Evolutionary conservation across 805 yeast species (phyloP).

Genomic region (Ogataea trehalophila): DNA sequence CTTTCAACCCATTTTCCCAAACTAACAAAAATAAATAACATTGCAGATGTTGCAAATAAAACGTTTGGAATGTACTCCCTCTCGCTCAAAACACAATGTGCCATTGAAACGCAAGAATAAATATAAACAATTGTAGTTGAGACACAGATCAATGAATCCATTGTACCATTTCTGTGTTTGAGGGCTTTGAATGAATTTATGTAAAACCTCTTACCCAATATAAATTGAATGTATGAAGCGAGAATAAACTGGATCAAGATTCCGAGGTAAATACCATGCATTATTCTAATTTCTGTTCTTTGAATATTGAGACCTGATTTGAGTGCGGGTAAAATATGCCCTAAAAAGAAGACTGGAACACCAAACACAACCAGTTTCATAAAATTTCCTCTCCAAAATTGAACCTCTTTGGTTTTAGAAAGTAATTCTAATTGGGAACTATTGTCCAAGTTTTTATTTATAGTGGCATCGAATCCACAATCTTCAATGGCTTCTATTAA

Average conservation of each 20-base stretch:
- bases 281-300: constrained; percentile 15
- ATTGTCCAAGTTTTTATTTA: constrained; percentile 48
- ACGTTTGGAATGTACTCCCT: constrained; percentile 53
- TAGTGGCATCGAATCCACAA: constrained; percentile 48
- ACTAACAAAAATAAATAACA: constrained; percentile 80
- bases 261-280: constrained; percentile 60
- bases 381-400: constrained; percentile 61
- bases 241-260: constrained; percentile 55
- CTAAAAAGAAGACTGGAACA: constrained; percentile 50
- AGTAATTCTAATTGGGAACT: constrained; percentile 65
- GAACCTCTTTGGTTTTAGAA: constrained; percentile 65
- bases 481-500: constrained; percentile 50
- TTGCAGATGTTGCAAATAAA: constrained; percentile 80
- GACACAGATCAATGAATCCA: constrained; percentile 86
- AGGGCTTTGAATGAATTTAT: constrained; percentile 60
- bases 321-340: constrained; percentile 44
- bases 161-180: constrained; percentile 68
- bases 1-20: constrained; percentile 91
- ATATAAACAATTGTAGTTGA: constrained; percentile 76
- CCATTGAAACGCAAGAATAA: constrained; percentile 65
- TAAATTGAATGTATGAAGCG: constrained; percentile 57
- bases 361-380: constrained; percentile 51
- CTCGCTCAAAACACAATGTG: constrained; percentile 41
- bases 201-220: constrained; percentile 65
- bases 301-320: constrained; percentile 16